Percentiles rank a stretch among this genome's conserved stretches.
Evolutionary conservation across 306 rosid genomes (phyloP).

Genomic region (Trifolium repens): DNA sequence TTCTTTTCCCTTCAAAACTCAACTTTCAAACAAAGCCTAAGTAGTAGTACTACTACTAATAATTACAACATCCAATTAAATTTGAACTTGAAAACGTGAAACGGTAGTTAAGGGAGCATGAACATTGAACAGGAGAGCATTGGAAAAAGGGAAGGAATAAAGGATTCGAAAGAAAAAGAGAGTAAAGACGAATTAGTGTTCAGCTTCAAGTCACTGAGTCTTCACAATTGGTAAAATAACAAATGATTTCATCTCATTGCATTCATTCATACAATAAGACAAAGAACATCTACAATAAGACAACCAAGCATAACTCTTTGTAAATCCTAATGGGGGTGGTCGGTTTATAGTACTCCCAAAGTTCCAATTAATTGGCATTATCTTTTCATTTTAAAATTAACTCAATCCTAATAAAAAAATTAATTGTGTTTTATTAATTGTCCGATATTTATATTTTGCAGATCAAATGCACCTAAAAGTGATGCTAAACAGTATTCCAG

Average conservation of each 20-base stretch:
- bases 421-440: too few relatives aligned
- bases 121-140: background rate
- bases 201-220: slow-evolving; percentile 1
- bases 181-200: slow-evolving; percentile 10
- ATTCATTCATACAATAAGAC: background rate
- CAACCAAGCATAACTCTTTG: background rate
- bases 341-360: too few relatives aligned
- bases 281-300: background rate
- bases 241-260: background rate
- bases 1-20: too few relatives aligned
- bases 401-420: too few relatives aligned
- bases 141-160: background rate
- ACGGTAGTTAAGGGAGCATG: background rate
- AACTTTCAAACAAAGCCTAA: too few relatives aligned
- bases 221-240: background rate
- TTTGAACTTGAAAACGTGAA: slow-evolving; percentile 2
- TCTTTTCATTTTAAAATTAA: too few relatives aligned
- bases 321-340: too few relatives aligned
- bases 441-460: too few relatives aligned
- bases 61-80: background rate
- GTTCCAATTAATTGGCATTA: too few relatives aligned
- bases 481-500: too few relatives aligned
- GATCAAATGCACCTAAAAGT: too few relatives aligned
- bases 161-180: background rate
- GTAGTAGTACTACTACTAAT: too few relatives aligned